Percentiles rank a stretch among this genome's conserved stretches.
Conservation (phyloP, 257 asterid species). For the Eustoma russellianum region DNA sequence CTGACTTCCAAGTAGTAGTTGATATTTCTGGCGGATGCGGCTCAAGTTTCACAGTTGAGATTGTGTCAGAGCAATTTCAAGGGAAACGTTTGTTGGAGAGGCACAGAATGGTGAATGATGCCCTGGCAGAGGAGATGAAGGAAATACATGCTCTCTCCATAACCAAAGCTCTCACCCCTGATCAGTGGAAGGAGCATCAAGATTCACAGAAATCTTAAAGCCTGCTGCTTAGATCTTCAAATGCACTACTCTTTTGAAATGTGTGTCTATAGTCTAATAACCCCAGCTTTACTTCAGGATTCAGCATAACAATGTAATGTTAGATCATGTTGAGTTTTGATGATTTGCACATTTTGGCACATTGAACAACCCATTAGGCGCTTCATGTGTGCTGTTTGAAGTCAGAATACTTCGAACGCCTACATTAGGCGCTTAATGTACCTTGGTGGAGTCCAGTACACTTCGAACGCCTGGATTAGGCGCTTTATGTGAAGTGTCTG, state of each 20-base stretch:
- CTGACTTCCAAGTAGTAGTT: constrained; percentile 45
- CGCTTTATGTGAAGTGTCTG: no score
- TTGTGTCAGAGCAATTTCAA: constrained; percentile 63
- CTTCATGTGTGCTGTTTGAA: no score
- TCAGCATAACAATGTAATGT: background rate
- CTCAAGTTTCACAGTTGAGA: constrained; percentile 64
- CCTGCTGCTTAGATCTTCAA: constrained; percentile 24
- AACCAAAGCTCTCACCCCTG: constrained; percentile 67
- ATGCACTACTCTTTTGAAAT: no score
- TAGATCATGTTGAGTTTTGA: no score
- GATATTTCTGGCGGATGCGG: no score
- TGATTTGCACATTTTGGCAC: no score
- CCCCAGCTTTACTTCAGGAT: background rate
- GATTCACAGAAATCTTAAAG: constrained; percentile 36
- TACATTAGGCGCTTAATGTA: no score
- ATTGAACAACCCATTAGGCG: no score
- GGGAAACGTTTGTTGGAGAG: constrained; percentile 87
- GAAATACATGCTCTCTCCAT: constrained; percentile 88
- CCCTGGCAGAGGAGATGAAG: constrained; percentile 68
- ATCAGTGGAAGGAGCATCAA: constrained; percentile 62
- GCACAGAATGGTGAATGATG: constrained; percentile 76
- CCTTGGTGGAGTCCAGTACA: no score
- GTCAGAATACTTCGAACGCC: no score
- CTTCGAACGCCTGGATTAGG: no score
- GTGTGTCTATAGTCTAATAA: no score